Evolutionary conservation across 1,284 basidiomycete genomes (phyloP), one percentile per base, ranked within the genome.

Genomic region (Chondrostereum purpureum): DNA sequence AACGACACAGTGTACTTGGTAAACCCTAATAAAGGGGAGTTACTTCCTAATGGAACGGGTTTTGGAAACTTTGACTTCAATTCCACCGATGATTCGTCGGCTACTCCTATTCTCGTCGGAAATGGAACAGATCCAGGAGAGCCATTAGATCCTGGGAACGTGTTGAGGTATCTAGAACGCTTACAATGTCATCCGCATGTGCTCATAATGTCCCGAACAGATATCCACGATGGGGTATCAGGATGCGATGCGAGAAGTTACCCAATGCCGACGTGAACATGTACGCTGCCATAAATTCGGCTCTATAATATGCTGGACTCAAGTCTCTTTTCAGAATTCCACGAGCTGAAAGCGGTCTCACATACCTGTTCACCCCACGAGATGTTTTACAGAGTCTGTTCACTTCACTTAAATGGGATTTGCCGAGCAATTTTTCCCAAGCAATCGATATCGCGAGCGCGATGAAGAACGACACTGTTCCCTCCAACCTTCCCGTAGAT

Each of bases 141-240:
- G n/a, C 27, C 50, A 2, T 50, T 58, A 17, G 55, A 56, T 27
- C 53, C 54, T 24, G 62, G 63, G 1, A 50, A 53, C 19, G 37
- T 63, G 17, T 44, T 65, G 11, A 51, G 60, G 63, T 64, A 39
- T 16, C 44, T 51, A 8, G 22, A 23, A 41, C 31, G 8, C 22
- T 42, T 19, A 42, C 10, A 42, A 35, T 40, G 18, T 33, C 11
- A 45, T 20, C 36, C 3, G 11, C 37, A 42, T 39, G 43, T 38
- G 6, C 43, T 33, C 14, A 6, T 45, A 37, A 18, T 27, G 13
- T 16, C 35, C 16, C 22, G 17, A 36, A 10, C 31, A 68, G 66
- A 45, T 65, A 64, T 53, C 64, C 67, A 13, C 57, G 62, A 48
- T 72, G 70, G 70, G 70, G 69, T 0, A 60, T 69, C 12, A 57